Conservation (phyloP, 192 early-diverging fungal genomes). For the Neocallimastix lanati region DNA sequence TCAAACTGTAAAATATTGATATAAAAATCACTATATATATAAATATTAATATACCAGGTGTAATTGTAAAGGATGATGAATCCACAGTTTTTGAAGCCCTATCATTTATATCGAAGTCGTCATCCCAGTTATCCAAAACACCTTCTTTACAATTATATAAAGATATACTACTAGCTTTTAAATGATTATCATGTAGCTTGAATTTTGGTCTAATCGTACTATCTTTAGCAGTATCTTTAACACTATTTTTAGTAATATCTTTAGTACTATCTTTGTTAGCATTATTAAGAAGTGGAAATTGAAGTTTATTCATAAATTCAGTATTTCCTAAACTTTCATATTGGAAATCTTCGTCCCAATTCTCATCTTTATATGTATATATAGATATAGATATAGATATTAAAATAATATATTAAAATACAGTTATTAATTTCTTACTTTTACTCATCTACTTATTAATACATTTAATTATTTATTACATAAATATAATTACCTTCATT, state of each 20-base stretch:
- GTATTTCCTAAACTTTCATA: background rate
- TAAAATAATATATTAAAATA: too few species aligned
- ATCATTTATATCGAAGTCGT: background rate
- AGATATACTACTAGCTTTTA: background rate
- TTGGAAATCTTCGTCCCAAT: background rate
- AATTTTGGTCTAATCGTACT: background rate
- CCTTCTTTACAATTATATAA: background rate
- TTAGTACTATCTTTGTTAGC: background rate
- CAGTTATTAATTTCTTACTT: too few species aligned
- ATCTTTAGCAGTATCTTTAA: background rate
- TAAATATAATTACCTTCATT: background rate
- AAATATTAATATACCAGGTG: background rate
- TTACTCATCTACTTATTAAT: too few species aligned
- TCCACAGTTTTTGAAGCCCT: background rate
- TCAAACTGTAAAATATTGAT: too few species aligned
- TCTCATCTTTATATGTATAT: background rate
- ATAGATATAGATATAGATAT: too few species aligned
- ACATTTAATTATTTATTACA: too few species aligned
- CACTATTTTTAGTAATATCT: too few species aligned
- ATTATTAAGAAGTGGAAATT: background rate
- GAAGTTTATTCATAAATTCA: background rate
- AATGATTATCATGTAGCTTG: background rate
- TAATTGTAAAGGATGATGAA: background rate
- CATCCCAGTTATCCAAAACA: background rate
- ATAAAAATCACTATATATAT: too few species aligned